Evolutionary conservation across 805 yeast species (phyloP), one percentile per base, ranked within the genome.

Genomic region (Crinitomyces ghanaensis): DNA sequence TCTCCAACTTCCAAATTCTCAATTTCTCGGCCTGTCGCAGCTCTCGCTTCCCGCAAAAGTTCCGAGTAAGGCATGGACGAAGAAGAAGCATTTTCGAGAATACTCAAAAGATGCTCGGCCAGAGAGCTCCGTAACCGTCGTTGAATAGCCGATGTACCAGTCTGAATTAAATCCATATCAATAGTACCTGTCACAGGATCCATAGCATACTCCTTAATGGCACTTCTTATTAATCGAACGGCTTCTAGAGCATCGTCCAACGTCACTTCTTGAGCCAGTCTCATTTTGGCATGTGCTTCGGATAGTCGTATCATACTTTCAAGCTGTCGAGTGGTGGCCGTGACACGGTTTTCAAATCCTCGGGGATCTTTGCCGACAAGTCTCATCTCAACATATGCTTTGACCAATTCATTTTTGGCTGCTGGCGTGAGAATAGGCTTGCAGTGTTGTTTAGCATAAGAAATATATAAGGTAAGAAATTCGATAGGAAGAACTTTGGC

Each of bases 281-380:
- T 74, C 94, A 91, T 82, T 59, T 85, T 86, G 2, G 99, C 98
- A 54, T 91, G 97, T 0, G 97, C 98, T 59, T 91, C 98, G 0
- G 93, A 59, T 33, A 91, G 65, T 51, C 98, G 74, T 44, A 88
- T 86, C 94, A 91, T 83, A 33, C 93, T 77, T 59, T 91, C 98
- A 37, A 91, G 65, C 56, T 91, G 98, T 60, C 99, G 73, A 2
- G 99, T 88, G 0, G 99, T 91, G 3, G 99, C 99, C 0, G 99
- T 91, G 45, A 91, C 81, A 47, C 99, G 67, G 57, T 78, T 81
- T 42, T 91, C 97, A 8, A 84, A 66, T 1, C 85, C 63, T 38
- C 95, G 66, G 4, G 79, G 70, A 53, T 85, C 97, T 50, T 91
- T 97, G 34, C 98, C 98, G 41, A 84, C 61, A 52, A 78, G 81